phyloP scores from a whole-genome alignment of 176 grass and related monocot species.

The Eragrostis curvula region DNA sequence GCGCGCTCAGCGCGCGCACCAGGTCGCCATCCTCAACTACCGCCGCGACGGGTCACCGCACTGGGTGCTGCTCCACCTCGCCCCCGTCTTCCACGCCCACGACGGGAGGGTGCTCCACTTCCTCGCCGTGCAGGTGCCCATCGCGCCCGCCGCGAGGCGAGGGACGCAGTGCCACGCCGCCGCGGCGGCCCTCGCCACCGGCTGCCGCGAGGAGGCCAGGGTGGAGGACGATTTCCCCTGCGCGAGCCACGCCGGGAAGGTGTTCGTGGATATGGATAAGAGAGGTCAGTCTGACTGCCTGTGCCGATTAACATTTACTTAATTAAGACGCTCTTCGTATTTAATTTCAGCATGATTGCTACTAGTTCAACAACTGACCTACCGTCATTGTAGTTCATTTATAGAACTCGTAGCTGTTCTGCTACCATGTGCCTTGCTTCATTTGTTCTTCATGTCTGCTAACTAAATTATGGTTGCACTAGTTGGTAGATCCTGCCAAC shows the following conservation, averaged over 20 bases:
- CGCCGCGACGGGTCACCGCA: conserved; percentile 77
- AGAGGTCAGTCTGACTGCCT: conserved; percentile 61
- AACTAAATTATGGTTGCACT: not conserved
- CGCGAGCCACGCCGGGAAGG: conserved; percentile 41
- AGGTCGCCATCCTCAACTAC: conserved; percentile 79
- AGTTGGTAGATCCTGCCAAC: too few species aligned
- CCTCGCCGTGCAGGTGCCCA: conserved; percentile 87
- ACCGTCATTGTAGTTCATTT: conserved; percentile 25
- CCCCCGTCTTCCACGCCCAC: conserved; percentile 67
- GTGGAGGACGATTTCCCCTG: conserved; percentile 53
- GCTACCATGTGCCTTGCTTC: not conserved
- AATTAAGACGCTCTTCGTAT: not conserved
- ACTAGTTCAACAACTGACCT: not conserved
- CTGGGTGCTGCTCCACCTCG: conserved; percentile 83
- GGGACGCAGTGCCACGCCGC: not conserved
- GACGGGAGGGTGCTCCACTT: conserved; percentile 82
- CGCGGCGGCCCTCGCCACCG: conserved; percentile 28
- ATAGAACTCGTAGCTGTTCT: not conserved
- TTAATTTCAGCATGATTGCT: conserved; percentile 8
- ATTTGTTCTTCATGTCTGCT: not conserved
- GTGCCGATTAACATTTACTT: not conserved
- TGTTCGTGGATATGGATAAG: conserved; percentile 68
- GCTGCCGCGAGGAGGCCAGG: conserved; percentile 75
- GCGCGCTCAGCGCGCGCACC: conserved; percentile 55
- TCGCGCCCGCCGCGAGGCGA: not conserved